phyloP scores from a whole-genome alignment of 805 yeast genomes.

The Kuraishia borneana region DNA sequence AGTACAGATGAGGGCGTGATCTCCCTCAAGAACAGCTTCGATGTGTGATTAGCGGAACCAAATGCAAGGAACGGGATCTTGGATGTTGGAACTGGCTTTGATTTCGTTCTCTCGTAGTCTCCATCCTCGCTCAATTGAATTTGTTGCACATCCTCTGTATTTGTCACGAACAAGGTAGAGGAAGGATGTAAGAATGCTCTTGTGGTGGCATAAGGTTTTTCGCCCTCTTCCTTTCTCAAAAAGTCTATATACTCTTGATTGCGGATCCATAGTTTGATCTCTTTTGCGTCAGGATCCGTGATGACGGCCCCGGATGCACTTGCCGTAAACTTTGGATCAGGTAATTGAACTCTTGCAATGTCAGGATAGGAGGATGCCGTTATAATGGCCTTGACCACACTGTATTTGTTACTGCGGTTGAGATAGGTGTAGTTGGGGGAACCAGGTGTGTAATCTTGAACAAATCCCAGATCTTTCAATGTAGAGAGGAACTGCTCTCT shows the following conservation, averaged over 20 bases:
- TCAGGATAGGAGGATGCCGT: slow-evolving; percentile 82
- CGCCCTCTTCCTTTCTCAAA: slow-evolving; percentile 8
- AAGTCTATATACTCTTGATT: slow-evolving; percentile 36
- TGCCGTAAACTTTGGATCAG: slow-evolving; percentile 65
- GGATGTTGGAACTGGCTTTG: slow-evolving; percentile 19
- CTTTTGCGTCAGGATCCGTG: slow-evolving; percentile 71
- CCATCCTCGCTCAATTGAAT: slow-evolving; percentile 16
- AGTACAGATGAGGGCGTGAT: slow-evolving; percentile 71
- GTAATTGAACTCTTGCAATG: slow-evolving; percentile 68
- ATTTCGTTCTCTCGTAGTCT: slow-evolving; percentile 16
- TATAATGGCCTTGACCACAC: slow-evolving; percentile 52
- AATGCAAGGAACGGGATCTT: slow-evolving; percentile 55
- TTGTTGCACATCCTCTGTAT: slow-evolving; percentile 6
- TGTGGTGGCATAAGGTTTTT: slow-evolving; percentile 31
- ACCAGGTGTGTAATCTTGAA: slow-evolving; percentile 34
- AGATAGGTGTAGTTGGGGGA: slow-evolving; percentile 14
- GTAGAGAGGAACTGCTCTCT: slow-evolving; percentile 57
- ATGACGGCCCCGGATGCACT: slow-evolving; percentile 74
- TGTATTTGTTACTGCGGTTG: slow-evolving; percentile 42
- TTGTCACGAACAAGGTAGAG: slow-evolving; percentile 50
- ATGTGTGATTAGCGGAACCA: slow-evolving; percentile 46
- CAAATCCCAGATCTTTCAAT: slow-evolving; percentile 70
- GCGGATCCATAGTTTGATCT: slow-evolving; percentile 63
- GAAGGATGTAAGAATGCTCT: slow-evolving; percentile 85
- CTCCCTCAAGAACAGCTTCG: slow-evolving; percentile 61